Evolutionary conservation across 2,329 filamentous ascomycete species (phyloP).

Genomic region (Diaporthe citri): DNA sequence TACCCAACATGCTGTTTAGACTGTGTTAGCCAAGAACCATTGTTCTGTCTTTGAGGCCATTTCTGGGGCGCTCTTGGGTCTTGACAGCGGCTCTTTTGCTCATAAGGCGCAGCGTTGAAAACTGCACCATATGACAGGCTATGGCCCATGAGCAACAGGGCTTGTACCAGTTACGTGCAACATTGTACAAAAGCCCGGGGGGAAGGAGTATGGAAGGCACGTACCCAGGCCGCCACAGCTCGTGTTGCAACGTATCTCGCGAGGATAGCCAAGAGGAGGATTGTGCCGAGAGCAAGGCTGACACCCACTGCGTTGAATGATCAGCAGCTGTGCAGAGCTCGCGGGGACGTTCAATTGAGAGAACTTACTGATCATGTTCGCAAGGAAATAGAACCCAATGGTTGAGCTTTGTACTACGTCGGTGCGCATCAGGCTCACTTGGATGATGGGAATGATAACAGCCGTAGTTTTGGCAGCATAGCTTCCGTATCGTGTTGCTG

Average conservation of each 20-base stretch:
- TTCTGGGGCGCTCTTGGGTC: neutral
- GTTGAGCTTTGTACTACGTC: constrained; percentile 46
- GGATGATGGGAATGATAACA: constrained; percentile 51
- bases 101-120: neutral
- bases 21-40: neutral
- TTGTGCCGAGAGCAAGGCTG: constrained; percentile 52
- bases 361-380: constrained; percentile 54
- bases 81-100: neutral
- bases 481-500: constrained; percentile 42
- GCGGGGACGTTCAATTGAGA: neutral
- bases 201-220: neutral
- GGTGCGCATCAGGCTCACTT: constrained; percentile 51
- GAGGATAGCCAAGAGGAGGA: constrained; percentile 55
- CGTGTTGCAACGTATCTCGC: constrained; percentile 56
- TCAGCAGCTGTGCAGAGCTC: neutral
- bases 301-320: constrained; percentile 50
- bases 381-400: constrained; percentile 50
- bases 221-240: constrained; percentile 46
- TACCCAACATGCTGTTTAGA: constrained; percentile 46
- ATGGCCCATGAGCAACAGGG: neutral
- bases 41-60: neutral
- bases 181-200: too few relatives aligned
- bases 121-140: too few relatives aligned
- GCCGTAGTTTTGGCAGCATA: constrained; percentile 51
- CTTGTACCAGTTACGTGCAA: neutral